phyloP scores from a whole-genome alignment of 2,329 filamentous ascomycete genomes.

The Arthrobotrys sinensis region DNA sequence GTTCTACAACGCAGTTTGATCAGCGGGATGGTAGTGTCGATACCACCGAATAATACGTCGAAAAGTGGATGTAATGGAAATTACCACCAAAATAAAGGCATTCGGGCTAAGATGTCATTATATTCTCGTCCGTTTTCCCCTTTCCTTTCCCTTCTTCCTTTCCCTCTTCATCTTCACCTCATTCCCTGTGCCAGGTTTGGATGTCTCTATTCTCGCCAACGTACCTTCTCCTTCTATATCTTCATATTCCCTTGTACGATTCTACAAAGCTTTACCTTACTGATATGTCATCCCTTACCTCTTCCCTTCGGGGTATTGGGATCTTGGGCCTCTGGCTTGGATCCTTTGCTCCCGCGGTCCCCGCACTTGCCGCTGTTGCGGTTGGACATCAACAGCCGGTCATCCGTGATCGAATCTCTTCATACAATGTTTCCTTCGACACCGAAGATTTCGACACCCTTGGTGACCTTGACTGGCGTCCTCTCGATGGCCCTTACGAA shows the following conservation, averaged over 20 bases:
- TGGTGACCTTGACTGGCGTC: constrained; percentile 56
- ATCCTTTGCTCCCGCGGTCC: not conserved
- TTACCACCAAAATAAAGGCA: not conserved
- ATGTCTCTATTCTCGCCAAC: not conserved
- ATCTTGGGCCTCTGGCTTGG: constrained; percentile 5
- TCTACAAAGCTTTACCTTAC: not conserved
- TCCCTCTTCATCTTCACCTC: not conserved
- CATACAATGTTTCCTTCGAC: constrained; percentile 50
- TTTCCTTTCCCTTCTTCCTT: not conserved
- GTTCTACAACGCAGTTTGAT: not conserved
- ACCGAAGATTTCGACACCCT: constrained; percentile 52
- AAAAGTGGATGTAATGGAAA: not conserved
- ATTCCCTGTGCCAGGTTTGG: not conserved
- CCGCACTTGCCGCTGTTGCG: not conserved
- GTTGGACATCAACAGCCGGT: constrained; percentile 8
- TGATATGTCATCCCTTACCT: constrained; percentile 2
- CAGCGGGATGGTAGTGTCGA: not conserved
- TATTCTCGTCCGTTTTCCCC: not conserved
- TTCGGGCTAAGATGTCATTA: not conserved
- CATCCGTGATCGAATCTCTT: constrained; percentile 37
- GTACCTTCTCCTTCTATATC: not conserved
- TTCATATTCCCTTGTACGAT: constrained; percentile 11
- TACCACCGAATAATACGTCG: not conserved
- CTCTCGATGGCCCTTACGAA: constrained; percentile 35
- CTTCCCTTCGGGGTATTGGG: not conserved